Evolutionary conservation across 2,329 filamentous ascomycete species (phyloP).

Genomic region (Capronia epimyces): DNA sequence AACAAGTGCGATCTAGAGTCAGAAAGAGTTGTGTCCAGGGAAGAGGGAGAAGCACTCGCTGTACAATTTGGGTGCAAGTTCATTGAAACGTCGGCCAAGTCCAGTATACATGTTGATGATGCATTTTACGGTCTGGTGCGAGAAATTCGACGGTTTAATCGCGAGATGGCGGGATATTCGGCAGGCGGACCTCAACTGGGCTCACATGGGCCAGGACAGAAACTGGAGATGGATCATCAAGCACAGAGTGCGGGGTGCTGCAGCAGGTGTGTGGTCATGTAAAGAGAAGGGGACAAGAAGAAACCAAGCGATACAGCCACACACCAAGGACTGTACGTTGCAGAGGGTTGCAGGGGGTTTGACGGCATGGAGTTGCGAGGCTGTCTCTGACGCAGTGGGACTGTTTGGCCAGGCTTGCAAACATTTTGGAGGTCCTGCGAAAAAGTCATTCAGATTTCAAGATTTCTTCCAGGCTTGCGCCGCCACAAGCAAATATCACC

Average conservation of each 20-base stretch:
- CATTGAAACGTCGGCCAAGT: constrained; percentile 98
- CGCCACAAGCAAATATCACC: constrained; percentile 9
- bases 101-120: constrained; percentile 95
- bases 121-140: constrained; percentile 98
- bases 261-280: constrained; percentile 83
- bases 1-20: constrained; percentile 98
- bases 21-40: constrained; percentile 83
- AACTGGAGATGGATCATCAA: constrained; percentile 64
- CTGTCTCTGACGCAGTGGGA: constrained; percentile 11
- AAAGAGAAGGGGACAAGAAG: constrained; percentile 5
- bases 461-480: constrained; percentile 21
- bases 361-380: constrained; percentile 17
- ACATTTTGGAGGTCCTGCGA: constrained; percentile 13
- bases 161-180: constrained; percentile 77
- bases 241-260: constrained; percentile 63
- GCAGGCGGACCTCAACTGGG: constrained; percentile 58
- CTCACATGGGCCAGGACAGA: constrained; percentile 56
- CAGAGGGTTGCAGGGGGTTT: constrained; percentile 10
- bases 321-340: constrained; percentile 1
- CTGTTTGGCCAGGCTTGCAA: constrained; percentile 18
- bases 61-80: constrained; percentile 92
- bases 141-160: constrained; percentile 97
- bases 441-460: constrained; percentile 19
- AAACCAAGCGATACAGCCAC: neutral
- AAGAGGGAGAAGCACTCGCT: constrained; percentile 87